Conservation (phyloP, 768 basidiomycete genomes). For the Neoboletus magnificus region DNA sequence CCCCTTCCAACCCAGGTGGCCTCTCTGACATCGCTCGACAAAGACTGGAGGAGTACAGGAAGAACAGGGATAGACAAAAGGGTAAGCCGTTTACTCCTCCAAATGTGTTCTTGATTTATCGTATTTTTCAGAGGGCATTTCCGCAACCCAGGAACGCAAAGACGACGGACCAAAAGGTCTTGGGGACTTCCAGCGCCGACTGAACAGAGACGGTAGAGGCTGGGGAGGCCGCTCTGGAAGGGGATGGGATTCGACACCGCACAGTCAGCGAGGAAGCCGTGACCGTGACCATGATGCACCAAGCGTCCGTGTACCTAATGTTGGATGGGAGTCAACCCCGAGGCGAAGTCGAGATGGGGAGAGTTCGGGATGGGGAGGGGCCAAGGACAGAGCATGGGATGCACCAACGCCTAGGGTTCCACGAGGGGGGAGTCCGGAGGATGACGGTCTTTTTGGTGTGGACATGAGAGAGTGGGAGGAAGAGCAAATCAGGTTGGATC, state of each 20-base stretch:
- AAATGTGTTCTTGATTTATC: not conserved
- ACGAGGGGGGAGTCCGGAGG: conserved; percentile 68
- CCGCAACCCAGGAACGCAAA: conserved; percentile 52
- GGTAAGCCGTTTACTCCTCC: conserved; percentile 36
- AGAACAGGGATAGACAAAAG: conserved; percentile 63
- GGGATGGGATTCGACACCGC: conserved; percentile 62
- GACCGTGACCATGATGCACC: conserved; percentile 57
- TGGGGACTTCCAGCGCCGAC: conserved; percentile 90
- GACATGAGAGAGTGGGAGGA: conserved; percentile 96
- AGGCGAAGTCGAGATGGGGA: conserved; percentile 52
- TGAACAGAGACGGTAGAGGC: conserved; percentile 68
- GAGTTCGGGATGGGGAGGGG: conserved; percentile 60
- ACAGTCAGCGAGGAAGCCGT: conserved; percentile 46
- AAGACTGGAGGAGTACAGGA: conserved; percentile 74
- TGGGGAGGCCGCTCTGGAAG: conserved; percentile 38
- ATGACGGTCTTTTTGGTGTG: conserved; percentile 58
- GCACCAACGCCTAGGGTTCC: conserved; percentile 75
- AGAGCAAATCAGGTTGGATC: conserved; percentile 85
- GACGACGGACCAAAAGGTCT: conserved; percentile 70
- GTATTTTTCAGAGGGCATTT: conserved; percentile 60
- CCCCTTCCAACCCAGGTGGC: conserved; percentile 90
- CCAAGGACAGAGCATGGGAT: conserved; percentile 65
- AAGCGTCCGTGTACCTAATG: conserved; percentile 86
- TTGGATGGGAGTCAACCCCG: conserved; percentile 94
- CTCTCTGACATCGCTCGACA: conserved; percentile 72